Conservation (phyloP, 2,329 filamentous ascomycete genomes). For the Dryadomyces quercivorus region DNA sequence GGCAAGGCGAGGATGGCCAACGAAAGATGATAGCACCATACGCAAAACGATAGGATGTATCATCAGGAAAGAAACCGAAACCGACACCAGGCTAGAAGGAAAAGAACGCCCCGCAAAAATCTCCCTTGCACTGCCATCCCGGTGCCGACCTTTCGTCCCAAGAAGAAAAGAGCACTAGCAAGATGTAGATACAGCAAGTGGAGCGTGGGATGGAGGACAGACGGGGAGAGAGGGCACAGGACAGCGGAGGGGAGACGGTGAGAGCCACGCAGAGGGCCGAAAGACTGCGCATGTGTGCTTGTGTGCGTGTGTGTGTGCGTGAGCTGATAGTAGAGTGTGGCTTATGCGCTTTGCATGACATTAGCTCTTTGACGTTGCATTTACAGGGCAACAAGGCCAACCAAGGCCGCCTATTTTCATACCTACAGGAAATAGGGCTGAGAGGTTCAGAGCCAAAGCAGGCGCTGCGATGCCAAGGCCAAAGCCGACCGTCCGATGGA, state of each 20-base stretch:
- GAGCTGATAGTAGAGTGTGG: not conserved
- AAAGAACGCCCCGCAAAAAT: too few species aligned
- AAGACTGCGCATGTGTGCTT: too few species aligned
- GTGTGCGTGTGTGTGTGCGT: not conserved
- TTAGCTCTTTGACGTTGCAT: not conserved
- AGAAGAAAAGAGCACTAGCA: not conserved
- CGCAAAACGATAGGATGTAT: too few species aligned
- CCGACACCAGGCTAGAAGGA: too few species aligned
- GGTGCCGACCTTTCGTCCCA: not conserved
- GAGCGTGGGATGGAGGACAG: not conserved
- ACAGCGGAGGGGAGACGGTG: too few species aligned
- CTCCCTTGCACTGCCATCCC: not conserved
- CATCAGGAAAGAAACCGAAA: too few species aligned
- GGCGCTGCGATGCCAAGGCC: not conserved
- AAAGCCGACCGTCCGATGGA: not conserved
- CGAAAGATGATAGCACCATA: too few species aligned
- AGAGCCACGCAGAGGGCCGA: too few species aligned
- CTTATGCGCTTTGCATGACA: not conserved
- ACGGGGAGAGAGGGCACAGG: not conserved
- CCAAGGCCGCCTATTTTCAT: not conserved
- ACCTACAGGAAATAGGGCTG: constrained; percentile 9
- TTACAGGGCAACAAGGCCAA: not conserved
- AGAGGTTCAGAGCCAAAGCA: constrained; percentile 2
- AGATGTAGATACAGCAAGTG: not conserved
- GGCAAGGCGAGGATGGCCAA: too few species aligned